These are phyloP conservation scores for Leccinellum albellum DNA, from an alignment of 768 basidiomycete genomes.

Conservation along the genomic window DNA sequence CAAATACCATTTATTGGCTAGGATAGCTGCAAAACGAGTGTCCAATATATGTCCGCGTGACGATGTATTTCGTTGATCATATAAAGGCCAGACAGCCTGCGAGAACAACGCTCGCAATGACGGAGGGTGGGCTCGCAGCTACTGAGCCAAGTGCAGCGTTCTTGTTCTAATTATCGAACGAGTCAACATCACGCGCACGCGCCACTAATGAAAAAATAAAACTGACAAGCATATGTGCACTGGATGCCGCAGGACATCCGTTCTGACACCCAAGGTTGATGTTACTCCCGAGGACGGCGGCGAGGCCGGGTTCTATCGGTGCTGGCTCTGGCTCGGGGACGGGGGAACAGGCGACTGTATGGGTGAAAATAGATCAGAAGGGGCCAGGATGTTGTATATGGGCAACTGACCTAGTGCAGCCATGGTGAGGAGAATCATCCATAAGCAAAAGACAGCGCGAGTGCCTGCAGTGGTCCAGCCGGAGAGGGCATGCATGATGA, in stretches of 20 bases:
- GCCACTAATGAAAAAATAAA: neutral
- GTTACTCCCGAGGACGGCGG: conserved; percentile 21
- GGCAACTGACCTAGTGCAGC: conserved; percentile 15
- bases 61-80: conserved; percentile 1
- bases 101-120: conserved; percentile 23
- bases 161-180: conserved; percentile 7
- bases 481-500: conserved; percentile 12
- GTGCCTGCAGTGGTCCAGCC: neutral
- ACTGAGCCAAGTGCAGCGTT: conserved; percentile 21
- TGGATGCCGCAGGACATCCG: conserved; percentile 19
- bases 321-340: conserved; percentile 20
- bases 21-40: conserved; percentile 15
- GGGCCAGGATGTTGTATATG: no score
- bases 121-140: conserved; percentile 10
- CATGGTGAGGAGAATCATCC: conserved; percentile 21
- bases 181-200: neutral
- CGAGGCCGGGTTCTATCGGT: conserved; percentile 21
- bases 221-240: conserved; percentile 23
- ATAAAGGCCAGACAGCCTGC: conserved; percentile 16
- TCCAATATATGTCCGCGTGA: conserved; percentile 7
- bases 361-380: neutral
- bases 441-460: conserved; percentile 18
- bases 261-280: conserved; percentile 21
- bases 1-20: neutral
- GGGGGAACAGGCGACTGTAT: conserved; percentile 22